phyloP scores from a whole-genome alignment of 2,329 filamentous ascomycete species.

The Aspergillus hiratsukae region DNA sequence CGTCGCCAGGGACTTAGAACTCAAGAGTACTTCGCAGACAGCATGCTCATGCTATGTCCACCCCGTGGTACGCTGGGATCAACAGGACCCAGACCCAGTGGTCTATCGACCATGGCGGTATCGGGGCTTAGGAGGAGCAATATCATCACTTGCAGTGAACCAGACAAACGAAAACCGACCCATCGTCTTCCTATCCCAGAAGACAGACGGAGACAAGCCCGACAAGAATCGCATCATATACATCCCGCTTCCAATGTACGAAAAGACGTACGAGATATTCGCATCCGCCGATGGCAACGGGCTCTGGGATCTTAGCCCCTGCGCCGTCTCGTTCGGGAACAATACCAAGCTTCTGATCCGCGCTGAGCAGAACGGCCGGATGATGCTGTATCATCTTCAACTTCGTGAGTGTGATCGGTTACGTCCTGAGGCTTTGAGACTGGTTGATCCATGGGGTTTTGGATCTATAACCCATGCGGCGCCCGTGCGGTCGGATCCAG shows the following conservation, averaged over 20 bases:
- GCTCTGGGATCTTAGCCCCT: background rate
- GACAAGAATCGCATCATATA: background rate
- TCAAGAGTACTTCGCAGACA: background rate
- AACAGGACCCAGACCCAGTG: background rate
- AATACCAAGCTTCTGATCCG: background rate
- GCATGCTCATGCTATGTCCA: background rate
- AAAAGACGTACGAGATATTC: background rate
- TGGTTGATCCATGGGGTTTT: too few species aligned
- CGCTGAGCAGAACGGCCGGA: background rate
- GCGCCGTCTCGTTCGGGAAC: background rate
- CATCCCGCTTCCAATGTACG: background rate
- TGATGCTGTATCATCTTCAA: background rate
- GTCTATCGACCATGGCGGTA: background rate
- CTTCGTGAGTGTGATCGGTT: background rate
- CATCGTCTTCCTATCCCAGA: background rate
- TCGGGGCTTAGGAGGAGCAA: background rate
- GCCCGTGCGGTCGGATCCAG: background rate
- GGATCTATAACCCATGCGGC: background rate
- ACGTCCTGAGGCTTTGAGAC: background rate
- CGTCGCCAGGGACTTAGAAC: background rate
- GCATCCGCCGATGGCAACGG: conserved; percentile 1
- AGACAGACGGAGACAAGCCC: background rate
- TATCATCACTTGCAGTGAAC: background rate
- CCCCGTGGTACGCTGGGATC: background rate
- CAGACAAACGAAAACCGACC: background rate